phyloP scores from a whole-genome alignment of 192 early-diverging fungal genomes.

The Jimgerdemannia flammicorona region DNA sequence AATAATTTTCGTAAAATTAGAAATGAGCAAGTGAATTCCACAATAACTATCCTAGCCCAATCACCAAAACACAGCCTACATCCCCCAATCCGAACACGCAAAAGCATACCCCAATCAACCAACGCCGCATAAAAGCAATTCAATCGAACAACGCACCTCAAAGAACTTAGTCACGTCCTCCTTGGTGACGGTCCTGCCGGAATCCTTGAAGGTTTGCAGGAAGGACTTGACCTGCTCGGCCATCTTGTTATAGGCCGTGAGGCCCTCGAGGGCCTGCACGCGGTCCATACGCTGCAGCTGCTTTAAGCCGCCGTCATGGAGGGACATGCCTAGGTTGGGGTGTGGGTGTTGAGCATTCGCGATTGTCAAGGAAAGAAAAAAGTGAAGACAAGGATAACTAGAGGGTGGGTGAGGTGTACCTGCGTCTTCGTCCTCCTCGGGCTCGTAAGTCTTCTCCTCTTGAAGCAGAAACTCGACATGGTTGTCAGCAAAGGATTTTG shows the following conservation, averaged over 20 bases:
- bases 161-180: constrained; percentile 77
- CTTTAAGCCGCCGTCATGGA: constrained; percentile 77
- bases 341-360: neutral
- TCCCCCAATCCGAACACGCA: no score
- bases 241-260: constrained; percentile 70
- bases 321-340: constrained; percentile 48
- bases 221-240: constrained; percentile 65
- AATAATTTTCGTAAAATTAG: no score
- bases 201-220: constrained; percentile 65
- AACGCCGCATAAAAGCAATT: no score
- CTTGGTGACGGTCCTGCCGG: constrained; percentile 69
- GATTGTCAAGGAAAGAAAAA: neutral
- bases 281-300: constrained; percentile 68
- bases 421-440: constrained; percentile 72
- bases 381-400: neutral
- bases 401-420: constrained; percentile 7
- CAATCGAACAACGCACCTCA: constrained; percentile 32
- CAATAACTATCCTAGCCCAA: neutral
- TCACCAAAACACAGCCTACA: neutral
- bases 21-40: no score
- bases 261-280: constrained; percentile 69
- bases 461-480: constrained; percentile 49
- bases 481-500: constrained; percentile 13
- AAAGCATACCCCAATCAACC: no score
- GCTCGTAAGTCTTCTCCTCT: constrained; percentile 68